Percentiles rank a stretch among this genome's conserved stretches.
These are phyloP conservation scores for Eucalyptus camaldulensis DNA, from an alignment of 345 rosid species.

Conservation along the genomic window DNA sequence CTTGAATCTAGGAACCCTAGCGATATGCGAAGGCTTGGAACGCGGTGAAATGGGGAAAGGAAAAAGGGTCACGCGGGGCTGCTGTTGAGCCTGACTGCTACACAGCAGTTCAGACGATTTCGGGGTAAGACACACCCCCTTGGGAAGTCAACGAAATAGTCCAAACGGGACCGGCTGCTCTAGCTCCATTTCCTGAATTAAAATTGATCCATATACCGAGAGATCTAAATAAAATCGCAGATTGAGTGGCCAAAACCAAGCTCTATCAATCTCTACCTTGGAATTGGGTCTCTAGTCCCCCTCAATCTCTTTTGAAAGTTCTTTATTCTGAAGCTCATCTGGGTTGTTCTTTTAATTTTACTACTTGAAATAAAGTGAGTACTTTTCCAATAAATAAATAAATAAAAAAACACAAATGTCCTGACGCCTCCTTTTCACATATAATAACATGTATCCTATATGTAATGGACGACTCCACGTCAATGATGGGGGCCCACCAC, in stretches of 20 bases:
- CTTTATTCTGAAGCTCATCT: fast-evolving
- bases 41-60: too few species aligned
- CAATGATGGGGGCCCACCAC: neutral
- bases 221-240: fast-evolving
- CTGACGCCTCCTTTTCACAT: fast-evolving
- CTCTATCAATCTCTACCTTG: fast-evolving
- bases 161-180: fast-evolving
- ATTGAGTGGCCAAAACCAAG: fast-evolving
- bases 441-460: neutral
- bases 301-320: fast-evolving
- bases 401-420: too few species aligned
- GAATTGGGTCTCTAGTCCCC: fast-evolving
- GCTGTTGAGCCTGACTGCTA: too few species aligned
- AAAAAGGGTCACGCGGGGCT: too few species aligned
- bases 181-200: too few species aligned
- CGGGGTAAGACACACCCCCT: too few species aligned
- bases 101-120: too few species aligned
- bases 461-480: fast-evolving
- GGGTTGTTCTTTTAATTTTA: too few species aligned
- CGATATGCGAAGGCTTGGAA: too few species aligned
- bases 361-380: fast-evolving
- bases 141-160: too few species aligned
- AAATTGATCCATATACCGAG: fast-evolving
- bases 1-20: too few species aligned
- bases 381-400: fast-evolving